phyloP scores from a whole-genome alignment of 1,139 yeast genomes.

The Kodamaea arcana region DNA sequence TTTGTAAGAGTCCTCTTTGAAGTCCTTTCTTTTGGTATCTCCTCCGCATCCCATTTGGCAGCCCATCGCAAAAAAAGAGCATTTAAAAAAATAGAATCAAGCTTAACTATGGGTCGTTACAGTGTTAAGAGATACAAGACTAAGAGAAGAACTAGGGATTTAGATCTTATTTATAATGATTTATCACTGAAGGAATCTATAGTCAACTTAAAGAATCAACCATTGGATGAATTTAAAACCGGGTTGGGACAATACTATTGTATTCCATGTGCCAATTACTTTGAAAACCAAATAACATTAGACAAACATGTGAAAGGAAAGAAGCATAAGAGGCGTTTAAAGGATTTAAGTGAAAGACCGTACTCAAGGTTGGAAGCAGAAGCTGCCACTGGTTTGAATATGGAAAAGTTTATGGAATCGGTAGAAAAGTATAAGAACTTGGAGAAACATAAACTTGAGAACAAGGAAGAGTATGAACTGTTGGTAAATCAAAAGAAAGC shows the following conservation, averaged over 20 bases:
- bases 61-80: constrained; percentile 5
- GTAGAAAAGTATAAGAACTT: constrained; percentile 52
- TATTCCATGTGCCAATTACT: constrained; percentile 89
- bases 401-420: constrained; percentile 58
- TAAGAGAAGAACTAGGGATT: constrained; percentile 78
- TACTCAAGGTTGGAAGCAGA: constrained; percentile 85
- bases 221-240: constrained; percentile 83
- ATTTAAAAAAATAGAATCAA: constrained; percentile 4
- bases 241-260: constrained; percentile 95
- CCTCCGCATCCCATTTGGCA: too few species aligned
- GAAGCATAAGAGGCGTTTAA: constrained; percentile 81
- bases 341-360: constrained; percentile 70
- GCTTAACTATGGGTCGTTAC: constrained; percentile 69
- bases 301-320: constrained; percentile 71
- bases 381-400: constrained; percentile 81
- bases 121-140: constrained; percentile 73
- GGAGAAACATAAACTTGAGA: constrained; percentile 36
- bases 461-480: constrained; percentile 34
- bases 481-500: constrained; percentile 38
- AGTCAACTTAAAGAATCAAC: constrained; percentile 66
- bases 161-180: constrained; percentile 80
- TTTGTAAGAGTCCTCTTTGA: too few species aligned
- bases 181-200: constrained; percentile 62
- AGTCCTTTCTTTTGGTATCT: too few species aligned
- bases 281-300: constrained; percentile 71